Conservation (phyloP, 345 rosid species). For the Eucalyptus pauciflora region DNA sequence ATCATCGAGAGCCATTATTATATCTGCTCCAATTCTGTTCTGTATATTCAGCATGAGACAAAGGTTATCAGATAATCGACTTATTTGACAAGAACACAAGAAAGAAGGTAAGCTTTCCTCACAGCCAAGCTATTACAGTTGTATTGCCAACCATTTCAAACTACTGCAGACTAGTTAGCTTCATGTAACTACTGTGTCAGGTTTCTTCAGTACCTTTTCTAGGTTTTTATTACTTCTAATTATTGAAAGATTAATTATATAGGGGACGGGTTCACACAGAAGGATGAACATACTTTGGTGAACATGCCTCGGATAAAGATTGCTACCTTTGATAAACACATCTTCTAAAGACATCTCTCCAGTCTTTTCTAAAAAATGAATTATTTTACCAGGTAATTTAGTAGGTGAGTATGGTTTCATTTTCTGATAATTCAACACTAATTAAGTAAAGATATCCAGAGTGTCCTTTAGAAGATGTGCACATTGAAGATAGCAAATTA, state of each 20-base stretch:
- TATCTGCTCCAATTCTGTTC: conserved; percentile 85
- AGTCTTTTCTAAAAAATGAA: not conserved
- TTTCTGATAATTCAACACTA: not conserved
- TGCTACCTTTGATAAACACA: not conserved
- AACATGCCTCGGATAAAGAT: not conserved
- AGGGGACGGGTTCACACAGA: not conserved
- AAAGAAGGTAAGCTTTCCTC: not conserved
- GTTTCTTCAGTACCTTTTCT: not conserved
- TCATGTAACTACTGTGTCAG: not conserved
- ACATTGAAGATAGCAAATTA: not conserved
- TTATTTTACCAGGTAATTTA: not conserved
- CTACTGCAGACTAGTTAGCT: not conserved
- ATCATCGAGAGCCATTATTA: conserved; percentile 88
- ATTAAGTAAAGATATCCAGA: not conserved
- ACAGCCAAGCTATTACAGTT: not conserved
- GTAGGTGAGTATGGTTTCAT: not conserved
- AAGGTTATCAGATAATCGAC: not conserved
- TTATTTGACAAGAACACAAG: not conserved
- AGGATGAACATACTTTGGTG: not conserved
- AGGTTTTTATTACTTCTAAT: not conserved
- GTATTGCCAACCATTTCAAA: not conserved
- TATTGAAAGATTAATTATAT: not conserved
- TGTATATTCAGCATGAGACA: conserved; percentile 6
- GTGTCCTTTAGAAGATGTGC: not conserved
- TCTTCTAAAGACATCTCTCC: not conserved